Evolutionary conservation across 345 rosid species (phyloP).

Genomic region (thale cress (Arabidopsis thaliana)): TAIR10.1 NC_003075.7:638501-639000

Average conservation of each 20-base stretch:
- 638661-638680: slow-evolving; percentile 29
- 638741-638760: neutral
- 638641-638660: neutral
- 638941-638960: neutral
- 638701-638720: no score
- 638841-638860: neutral
- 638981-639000: slow-evolving; percentile 38
- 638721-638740: neutral
- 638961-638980: slow-evolving; percentile 32
- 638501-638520: neutral
- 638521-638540: slow-evolving; percentile 18
- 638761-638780: slow-evolving; percentile 12
- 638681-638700: no score
- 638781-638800: slow-evolving; percentile 19
- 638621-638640: slow-evolving; percentile 21
- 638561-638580: neutral
- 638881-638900: slow-evolving; percentile 13
- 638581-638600: neutral
- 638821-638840: neutral
- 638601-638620: neutral
- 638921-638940: slow-evolving; percentile 30
- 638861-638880: slow-evolving; percentile 3
- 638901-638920: neutral
- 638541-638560: neutral
- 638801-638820: neutral